A percentile compares a stretch with the other conserved stretches of the same genome.
phyloP scores from a whole-genome alignment of 176 grass and related monocot genomes.

The Zoysia pacifica region DNA sequence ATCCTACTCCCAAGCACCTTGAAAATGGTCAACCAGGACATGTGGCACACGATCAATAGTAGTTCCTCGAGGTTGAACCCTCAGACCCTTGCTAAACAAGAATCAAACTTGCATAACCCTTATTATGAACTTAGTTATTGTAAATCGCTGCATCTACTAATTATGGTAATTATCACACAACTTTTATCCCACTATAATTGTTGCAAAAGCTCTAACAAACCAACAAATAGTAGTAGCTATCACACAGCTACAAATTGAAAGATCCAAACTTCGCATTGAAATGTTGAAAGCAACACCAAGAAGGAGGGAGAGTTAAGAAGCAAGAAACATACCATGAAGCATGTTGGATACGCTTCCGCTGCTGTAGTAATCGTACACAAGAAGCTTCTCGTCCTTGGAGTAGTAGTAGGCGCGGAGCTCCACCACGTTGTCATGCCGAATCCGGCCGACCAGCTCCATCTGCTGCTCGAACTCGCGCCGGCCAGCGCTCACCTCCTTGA shows the following conservation, averaged over 20 bases:
- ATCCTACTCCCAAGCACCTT: background rate
- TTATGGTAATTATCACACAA: background rate
- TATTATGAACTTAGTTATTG: background rate
- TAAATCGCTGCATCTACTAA: background rate
- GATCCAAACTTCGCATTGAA: conserved; percentile 10
- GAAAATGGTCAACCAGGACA: conserved; percentile 10
- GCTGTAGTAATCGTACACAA: conserved; percentile 76
- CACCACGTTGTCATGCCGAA: conserved; percentile 71
- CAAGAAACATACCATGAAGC: conserved; percentile 63
- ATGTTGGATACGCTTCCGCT: conserved; percentile 84
- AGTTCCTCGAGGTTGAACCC: background rate
- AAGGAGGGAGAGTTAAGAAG: background rate
- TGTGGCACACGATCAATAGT: conserved; percentile 1
- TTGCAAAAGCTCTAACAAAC: background rate
- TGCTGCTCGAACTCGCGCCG: conserved; percentile 94
- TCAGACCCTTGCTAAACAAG: conserved; percentile 19
- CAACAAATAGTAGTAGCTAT: background rate
- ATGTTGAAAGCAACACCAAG: background rate
- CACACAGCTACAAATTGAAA: background rate
- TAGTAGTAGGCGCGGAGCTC: conserved; percentile 92
- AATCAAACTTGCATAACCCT: conserved; percentile 29
- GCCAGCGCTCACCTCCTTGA: conserved; percentile 81
- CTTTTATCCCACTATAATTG: conserved; percentile 1
- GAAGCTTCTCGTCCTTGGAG: conserved; percentile 99
- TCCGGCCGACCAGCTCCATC: conserved; percentile 84